Base-by-base conservation (phyloP, 768 basidiomycete species). In the Boletellus ananiceps region DNA sequence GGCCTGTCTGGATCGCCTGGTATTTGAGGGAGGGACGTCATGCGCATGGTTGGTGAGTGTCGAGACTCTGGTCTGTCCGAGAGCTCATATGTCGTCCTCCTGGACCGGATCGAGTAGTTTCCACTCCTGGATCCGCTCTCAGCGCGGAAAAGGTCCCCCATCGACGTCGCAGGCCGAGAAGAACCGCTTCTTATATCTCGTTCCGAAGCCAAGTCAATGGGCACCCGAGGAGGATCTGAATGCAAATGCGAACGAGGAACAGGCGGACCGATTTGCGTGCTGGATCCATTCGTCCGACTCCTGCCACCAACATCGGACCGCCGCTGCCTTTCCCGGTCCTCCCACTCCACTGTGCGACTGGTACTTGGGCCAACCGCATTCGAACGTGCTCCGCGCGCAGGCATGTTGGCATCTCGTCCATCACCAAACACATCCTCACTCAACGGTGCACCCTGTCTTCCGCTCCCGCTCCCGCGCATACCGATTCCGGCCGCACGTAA, bases 401-500 rank as follows among this genome's bases (percentile, higher is more conserved):
- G 31, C n/a, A 50, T 49, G 23, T 40, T 57, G 11, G 38, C 25
- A 40, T 64, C 63, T 41, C 47, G 56, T 42, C 54, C 57, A 2
- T 61, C 59, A 14, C 36, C 57, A 43, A 77, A 77, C 5, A 71
- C 65, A 45, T 75, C 70, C 31, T 74, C 70, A 54, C 49, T 49
- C 58, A 61, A 48, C 4, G 50, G 32, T 65, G 62, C 46, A 50
- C 61, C 47, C 51, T 62, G 56, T 61, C 66, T 46, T 50, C 55
- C 52, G 64, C 57, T 56, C 19, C 55, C 61, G 65, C 57, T 56
- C 21, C 55, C 60, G 40, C 66, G 64, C 66, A 62, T 74, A 27
- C 73, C 75, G 48, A 89, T 69, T 9, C 88, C 88, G 0, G 87
- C 86, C 0, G 86, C 84, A 41, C 83, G 74, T 50, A 90, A 60